phyloP scores from a whole-genome alignment of 495 filamentous ascomycete genomes.

The Durotheca rogersii region DNA sequence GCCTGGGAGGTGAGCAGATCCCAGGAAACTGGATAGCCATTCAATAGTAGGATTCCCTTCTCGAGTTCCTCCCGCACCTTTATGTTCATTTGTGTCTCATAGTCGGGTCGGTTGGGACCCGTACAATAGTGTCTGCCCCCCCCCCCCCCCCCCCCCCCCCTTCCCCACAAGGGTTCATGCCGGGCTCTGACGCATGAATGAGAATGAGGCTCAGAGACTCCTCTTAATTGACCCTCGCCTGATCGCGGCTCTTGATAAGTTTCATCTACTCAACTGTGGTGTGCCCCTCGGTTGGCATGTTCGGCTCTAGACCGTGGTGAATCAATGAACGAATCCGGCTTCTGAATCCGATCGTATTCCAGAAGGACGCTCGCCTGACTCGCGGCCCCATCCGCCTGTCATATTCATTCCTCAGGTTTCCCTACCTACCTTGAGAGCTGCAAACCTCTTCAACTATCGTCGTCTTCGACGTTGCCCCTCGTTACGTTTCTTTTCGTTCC shows the following conservation, averaged over 20 bases:
- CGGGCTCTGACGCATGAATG: constrained; percentile 30
- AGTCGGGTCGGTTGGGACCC: constrained; percentile 19
- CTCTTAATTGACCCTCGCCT: constrained; percentile 15
- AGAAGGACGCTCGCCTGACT: constrained; percentile 12
- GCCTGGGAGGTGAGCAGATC: constrained; percentile 18
- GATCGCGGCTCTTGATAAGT: constrained; percentile 20
- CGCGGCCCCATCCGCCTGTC: constrained; percentile 6
- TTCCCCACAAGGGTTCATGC: constrained; percentile 19
- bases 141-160: no score
- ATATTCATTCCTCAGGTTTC: not conserved
- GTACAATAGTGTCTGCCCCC: constrained; percentile 16
- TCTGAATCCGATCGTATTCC: constrained; percentile 21
- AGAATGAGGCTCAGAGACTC: constrained; percentile 28
- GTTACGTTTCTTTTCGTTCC: no score
- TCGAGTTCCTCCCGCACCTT: no score
- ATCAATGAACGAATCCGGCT: constrained; percentile 1
- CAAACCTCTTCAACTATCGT: not conserved
- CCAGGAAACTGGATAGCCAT: constrained; percentile 6
- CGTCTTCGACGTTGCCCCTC: not conserved
- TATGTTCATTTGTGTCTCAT: constrained; percentile 6
- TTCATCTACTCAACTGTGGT: constrained; percentile 27
- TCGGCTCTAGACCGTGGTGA: constrained; percentile 17
- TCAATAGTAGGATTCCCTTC: no score
- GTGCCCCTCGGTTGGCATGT: constrained; percentile 23
- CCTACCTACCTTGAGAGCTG: constrained; percentile 1